Evolutionary conservation across 2,329 filamentous ascomycete species (phyloP), one percentile per base, ranked within the genome.

Genomic region (Aspergillus sp.): DNA sequence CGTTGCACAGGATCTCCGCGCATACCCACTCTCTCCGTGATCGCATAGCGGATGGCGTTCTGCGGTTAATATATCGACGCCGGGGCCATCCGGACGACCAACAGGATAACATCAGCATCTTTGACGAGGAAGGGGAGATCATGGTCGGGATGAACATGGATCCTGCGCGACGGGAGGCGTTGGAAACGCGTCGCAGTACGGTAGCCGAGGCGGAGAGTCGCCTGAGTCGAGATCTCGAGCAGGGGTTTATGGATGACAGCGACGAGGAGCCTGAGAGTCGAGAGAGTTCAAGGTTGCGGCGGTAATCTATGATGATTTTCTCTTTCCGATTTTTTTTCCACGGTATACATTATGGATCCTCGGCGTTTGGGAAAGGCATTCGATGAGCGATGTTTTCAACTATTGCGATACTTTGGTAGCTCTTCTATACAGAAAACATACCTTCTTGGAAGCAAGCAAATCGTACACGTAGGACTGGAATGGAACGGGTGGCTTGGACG

Each of bases 141-240:
- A 73, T 79, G 70, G 66, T 76, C 2, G 73, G 75, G 14, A 76
- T 82, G 57, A 79, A 84, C 46, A 81, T 88, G 38, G 76, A 83
- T 58, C 63, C 71, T 9, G 61, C 70, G 20, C 67, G 75, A 36
- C 66, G 77, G 46, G 75, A 76, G 54, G 76, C 72, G 2, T 56
- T 78, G 54, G 67, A 72, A 58, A 66, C 69, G 63, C 64, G 58
- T 76, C 78, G 52, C 71, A 78, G 50, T 73, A 72, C 45, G 65
- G 74, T 61, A 31, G 61, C 60, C n/a, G 70, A 69, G 29, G 71
- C 57, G 45, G 70, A 70, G 62, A 66, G 83, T 60, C 79, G 91
- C 57, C 64, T 96, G 56, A 93, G 89, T 69, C 79, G 90, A 72
- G 91, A 96, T 76, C 71, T 93, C 47, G 89, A 93, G 68, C 81